These are phyloP conservation scores for Hypsizygus marmoreus DNA, from an alignment of 768 basidiomycete genomes.

Conservation along the genomic window DNA sequence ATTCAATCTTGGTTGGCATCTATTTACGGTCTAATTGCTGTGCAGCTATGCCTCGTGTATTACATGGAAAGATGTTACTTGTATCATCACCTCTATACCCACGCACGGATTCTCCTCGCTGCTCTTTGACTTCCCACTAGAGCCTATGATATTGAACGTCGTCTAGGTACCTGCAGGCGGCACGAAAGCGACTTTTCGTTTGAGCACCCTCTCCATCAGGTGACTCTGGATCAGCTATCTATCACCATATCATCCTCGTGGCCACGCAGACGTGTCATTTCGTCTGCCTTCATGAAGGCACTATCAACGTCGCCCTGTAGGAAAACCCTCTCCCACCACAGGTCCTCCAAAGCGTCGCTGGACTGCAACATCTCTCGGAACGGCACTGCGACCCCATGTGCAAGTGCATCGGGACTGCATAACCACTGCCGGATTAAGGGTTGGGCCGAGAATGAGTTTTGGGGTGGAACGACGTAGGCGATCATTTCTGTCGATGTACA, in stretches of 20 bases:
- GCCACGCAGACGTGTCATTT: neutral
- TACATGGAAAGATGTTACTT: too few species aligned
- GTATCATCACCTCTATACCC: too few species aligned
- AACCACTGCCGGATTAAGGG: slow-evolving; percentile 23
- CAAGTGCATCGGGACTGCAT: slow-evolving; percentile 19
- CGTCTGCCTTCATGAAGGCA: neutral
- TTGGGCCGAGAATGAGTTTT: neutral
- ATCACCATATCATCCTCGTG: neutral
- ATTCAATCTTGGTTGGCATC: too few species aligned
- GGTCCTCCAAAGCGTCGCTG: slow-evolving; percentile 4
- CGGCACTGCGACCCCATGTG: slow-evolving; percentile 20
- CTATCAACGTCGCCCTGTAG: slow-evolving; percentile 19
- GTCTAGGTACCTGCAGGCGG: too few species aligned
- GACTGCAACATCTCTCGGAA: slow-evolving; percentile 10
- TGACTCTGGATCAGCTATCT: too few species aligned
- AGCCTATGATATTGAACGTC: too few species aligned
- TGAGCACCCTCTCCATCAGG: too few species aligned
- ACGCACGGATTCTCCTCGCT: too few species aligned
- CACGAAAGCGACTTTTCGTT: too few species aligned
- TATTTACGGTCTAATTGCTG: too few species aligned
- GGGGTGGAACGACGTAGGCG: neutral
- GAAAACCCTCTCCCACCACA: slow-evolving; percentile 24
- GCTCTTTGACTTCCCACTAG: too few species aligned
- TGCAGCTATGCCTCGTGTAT: too few species aligned
- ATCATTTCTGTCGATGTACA: slow-evolving; percentile 12